Conservation (phyloP, 2,329 filamentous ascomycete genomes). For the Phialophora expanda region DNA sequence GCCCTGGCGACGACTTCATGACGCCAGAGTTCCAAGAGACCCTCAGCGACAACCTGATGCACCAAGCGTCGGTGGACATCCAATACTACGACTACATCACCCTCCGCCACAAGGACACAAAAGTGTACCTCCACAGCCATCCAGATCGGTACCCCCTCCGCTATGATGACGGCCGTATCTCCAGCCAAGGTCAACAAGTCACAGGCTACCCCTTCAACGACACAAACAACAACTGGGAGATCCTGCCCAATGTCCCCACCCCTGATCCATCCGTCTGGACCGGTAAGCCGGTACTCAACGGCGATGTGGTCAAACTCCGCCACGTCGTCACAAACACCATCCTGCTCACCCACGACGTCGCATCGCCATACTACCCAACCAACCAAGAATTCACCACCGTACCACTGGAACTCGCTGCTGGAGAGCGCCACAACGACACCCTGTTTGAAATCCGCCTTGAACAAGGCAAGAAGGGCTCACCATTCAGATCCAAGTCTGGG, state of each 20-base stretch:
- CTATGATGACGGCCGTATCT: conserved; percentile 96
- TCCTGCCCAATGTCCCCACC: conserved; percentile 69
- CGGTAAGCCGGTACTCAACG: conserved; percentile 74
- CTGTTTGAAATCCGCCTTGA: conserved; percentile 93
- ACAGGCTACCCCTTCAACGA: conserved; percentile 98
- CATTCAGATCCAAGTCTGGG: conserved; percentile 87
- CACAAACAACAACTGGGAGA: conserved; percentile 98
- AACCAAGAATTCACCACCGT: conserved; percentile 98
- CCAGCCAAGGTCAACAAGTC: conserved; percentile 96
- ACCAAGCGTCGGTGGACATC: conserved; percentile 81
- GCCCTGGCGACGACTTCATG: conserved; percentile 98
- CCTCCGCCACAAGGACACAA: conserved; percentile 95
- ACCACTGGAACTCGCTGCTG: conserved; percentile 71
- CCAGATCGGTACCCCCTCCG: conserved; percentile 85
- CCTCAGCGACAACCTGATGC: conserved; percentile 90
- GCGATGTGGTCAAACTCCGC: conserved; percentile 82
- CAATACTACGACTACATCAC: conserved; percentile 89
- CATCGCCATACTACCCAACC: conserved; percentile 92
- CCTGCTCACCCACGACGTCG: conserved; percentile 93
- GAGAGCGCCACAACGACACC: conserved; percentile 80
- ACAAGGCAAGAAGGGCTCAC: conserved; percentile 76
- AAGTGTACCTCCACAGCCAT: conserved; percentile 94
- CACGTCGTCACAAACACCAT: conserved; percentile 85
- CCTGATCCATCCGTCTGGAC: conserved; percentile 58
- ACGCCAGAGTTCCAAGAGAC: conserved; percentile 97